Evolutionary conservation across 352 stramenopile species (phyloP), one percentile per base, ranked within the genome.

Genomic region (Ochromonadaceae sp.): DNA sequence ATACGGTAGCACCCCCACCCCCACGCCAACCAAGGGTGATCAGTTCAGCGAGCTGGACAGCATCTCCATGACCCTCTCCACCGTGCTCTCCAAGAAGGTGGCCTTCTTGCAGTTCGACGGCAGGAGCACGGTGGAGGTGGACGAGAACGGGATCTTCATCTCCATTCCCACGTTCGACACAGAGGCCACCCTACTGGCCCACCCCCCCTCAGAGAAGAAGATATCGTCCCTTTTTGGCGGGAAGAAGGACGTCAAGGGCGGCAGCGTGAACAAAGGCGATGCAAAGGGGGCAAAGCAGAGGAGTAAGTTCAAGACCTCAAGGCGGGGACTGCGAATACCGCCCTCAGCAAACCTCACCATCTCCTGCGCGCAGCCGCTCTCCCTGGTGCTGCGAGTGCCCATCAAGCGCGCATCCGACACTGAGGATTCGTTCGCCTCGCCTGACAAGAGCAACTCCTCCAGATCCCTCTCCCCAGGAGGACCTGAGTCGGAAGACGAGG

Each of bases 91-190:
- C 26, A 50, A 48, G 43, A n/a, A 59, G n/a, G 22, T 44, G 30
- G 7, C 49, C 5, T 59, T 59, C 22, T n/a, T 59, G 7, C 49
- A 59, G 22, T 42, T 59, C 15, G 43, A 57, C 22, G 49, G 49
- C 7, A 17, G 49, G 17, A 44, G 49, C 22, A 50, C 9, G 7
- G 30, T 59, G 5, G 49, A 59, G 22, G 49, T 59, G 20, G 49
- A 59, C 30, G 22, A 46, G 7, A 7, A 59, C 26, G 49, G 49
- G 26, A 46, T 59, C 5, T 59, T 59, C 25, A 59, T 59, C n/a
- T 59, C 49, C 12, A 59, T 59, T 26, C 49, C 49, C 22, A 59
- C 49, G 26, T 46, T 59, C 22, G n/a, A n/a, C n/a, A n/a, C n/a
- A n/a, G n/a, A n/a, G n/a, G n/a, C n/a, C 7, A 57, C 9, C 44